These are phyloP conservation scores for Pleurotus eryngii DNA, from an alignment of 768 basidiomycete species.

Conservation along the genomic window DNA sequence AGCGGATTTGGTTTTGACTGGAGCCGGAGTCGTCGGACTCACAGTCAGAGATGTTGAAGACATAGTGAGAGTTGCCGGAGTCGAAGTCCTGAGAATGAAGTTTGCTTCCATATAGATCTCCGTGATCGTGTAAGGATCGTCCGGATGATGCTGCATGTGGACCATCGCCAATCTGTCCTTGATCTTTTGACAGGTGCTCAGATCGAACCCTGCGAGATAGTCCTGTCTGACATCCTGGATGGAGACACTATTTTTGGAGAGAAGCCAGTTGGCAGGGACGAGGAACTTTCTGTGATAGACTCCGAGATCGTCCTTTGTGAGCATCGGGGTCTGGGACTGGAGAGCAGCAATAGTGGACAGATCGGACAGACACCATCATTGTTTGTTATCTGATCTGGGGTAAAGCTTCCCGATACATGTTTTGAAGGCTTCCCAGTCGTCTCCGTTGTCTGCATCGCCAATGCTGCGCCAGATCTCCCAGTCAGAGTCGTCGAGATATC, in stretches of 20 bases:
- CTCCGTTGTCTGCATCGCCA: neutral
- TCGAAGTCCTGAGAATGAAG: conserved; percentile 14
- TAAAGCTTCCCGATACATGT: neutral
- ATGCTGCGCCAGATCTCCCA: neutral
- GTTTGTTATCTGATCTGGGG: neutral
- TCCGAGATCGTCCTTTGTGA: conserved; percentile 11
- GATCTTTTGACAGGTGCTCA: conserved; percentile 4
- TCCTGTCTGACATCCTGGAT: conserved; percentile 17
- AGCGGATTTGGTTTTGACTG: conserved; percentile 10
- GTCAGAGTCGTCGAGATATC: neutral
- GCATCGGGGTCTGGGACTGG: conserved; percentile 9
- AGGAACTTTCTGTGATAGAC: conserved; percentile 19
- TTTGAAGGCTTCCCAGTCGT: neutral
- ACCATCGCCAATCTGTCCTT: conserved; percentile 18
- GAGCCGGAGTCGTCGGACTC: conserved; percentile 14
- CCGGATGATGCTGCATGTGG: conserved; percentile 18
- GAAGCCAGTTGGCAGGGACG: conserved; percentile 15
- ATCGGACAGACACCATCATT: neutral
- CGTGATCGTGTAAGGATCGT: conserved; percentile 19
- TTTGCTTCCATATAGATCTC: conserved; percentile 17
- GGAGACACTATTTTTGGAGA: conserved; percentile 12
- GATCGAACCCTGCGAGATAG: conserved; percentile 14
- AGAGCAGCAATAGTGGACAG: neutral
- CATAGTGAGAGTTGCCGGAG: conserved; percentile 13
- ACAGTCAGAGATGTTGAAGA: conserved; percentile 12